phyloP scores from a whole-genome alignment of 116 monocot species.

The Dioscorea cayenensis region DNA sequence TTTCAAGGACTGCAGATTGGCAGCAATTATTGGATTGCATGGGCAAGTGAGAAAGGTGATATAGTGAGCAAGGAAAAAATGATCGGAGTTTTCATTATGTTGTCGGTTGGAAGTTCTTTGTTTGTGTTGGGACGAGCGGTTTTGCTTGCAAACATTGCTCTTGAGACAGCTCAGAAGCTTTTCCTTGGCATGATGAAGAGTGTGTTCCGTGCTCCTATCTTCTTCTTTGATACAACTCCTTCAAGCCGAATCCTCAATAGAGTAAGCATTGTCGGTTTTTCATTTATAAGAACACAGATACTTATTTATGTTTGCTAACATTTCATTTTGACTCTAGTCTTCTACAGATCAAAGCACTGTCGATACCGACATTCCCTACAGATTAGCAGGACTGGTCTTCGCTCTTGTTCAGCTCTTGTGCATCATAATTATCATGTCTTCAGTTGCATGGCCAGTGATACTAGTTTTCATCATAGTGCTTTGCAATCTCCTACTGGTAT shows the following conservation, averaged over 20 bases:
- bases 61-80: constrained; percentile 38
- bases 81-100: constrained; percentile 42
- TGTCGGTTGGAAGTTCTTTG: constrained; percentile 53
- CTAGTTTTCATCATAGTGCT: constrained; percentile 47
- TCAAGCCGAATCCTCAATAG: constrained; percentile 78
- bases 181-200: constrained; percentile 48
- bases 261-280: constrained; percentile 22
- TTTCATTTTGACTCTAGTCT: constrained; percentile 30
- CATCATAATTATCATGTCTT: constrained; percentile 76
- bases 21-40: constrained; percentile 92
- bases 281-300: not conserved
- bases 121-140: constrained; percentile 72
- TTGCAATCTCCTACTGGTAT: constrained; percentile 65
- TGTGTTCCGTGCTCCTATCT: constrained; percentile 64
- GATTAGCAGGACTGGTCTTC: constrained; percentile 71
- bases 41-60: constrained; percentile 48
- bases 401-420: constrained; percentile 74
- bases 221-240: constrained; percentile 72
- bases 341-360: constrained; percentile 77
- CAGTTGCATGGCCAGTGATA: constrained; percentile 68
- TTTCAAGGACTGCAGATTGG: constrained; percentile 73
- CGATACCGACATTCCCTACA: constrained; percentile 87
- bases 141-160: constrained; percentile 51
- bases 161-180: constrained; percentile 73
- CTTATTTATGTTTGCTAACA: not conserved